Percentiles rank a stretch among this genome's conserved stretches.
Evolutionary conservation across 2,329 filamentous ascomycete genomes (phyloP).

Genomic region (Pseudonectria buxi): DNA sequence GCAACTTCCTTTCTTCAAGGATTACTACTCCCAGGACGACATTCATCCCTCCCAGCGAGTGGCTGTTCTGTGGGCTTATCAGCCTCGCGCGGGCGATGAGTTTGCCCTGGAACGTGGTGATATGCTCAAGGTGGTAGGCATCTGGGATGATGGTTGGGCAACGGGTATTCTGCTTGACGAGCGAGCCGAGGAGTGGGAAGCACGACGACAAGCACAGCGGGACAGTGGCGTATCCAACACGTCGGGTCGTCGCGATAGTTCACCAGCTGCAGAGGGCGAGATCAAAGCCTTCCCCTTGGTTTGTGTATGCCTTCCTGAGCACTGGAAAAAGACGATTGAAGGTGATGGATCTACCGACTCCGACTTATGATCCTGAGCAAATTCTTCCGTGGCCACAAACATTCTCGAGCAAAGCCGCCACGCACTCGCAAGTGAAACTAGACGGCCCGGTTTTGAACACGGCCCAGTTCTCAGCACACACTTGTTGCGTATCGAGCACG

Average conservation of each 20-base stretch:
- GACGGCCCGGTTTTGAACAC: too few species aligned
- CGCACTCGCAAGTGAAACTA: too few species aligned
- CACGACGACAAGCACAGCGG: conserved; percentile 66
- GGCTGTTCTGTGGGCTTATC: conserved; percentile 91
- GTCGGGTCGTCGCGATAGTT: conserved; percentile 54
- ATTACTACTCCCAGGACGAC: conserved; percentile 96
- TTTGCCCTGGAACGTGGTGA: conserved; percentile 90
- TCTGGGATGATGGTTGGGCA: conserved; percentile 99
- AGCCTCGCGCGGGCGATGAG: conserved; percentile 87
- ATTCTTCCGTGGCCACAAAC: too few species aligned
- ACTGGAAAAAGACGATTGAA: conserved; percentile 96
- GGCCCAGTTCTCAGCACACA: too few species aligned
- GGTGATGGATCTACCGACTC: conserved; percentile 69
- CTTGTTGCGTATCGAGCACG: too few species aligned
- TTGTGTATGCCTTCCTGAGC: conserved; percentile 89
- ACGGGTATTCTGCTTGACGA: conserved; percentile 82
- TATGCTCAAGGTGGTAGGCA: conserved; percentile 96
- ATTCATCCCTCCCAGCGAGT: conserved; percentile 89
- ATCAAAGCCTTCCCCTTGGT: conserved; percentile 98
- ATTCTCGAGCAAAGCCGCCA: too few species aligned
- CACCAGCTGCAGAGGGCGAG: conserved; percentile 63
- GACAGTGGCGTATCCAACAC: conserved; percentile 91
- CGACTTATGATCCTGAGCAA: conserved; percentile 3
- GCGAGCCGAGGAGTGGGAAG: conserved; percentile 83
- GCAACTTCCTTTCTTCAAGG: conserved; percentile 92